Percentiles rank a stretch among this genome's conserved stretches.
These are phyloP conservation scores for Bryum argenteum DNA, from an alignment of 225 moss, liverwort and hornwort genomes.

Conservation along the genomic window DNA sequence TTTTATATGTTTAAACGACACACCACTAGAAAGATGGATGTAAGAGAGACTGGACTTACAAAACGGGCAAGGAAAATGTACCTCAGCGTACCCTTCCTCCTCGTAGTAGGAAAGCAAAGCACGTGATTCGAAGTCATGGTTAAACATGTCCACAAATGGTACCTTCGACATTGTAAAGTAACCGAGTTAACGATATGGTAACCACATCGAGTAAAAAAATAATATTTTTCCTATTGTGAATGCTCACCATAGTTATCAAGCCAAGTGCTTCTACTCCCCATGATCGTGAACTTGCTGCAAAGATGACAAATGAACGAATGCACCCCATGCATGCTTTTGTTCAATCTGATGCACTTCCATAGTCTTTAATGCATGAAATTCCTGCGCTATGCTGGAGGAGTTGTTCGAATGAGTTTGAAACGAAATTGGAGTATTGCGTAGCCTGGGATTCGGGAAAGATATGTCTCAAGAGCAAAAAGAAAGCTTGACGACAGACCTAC, in stretches of 20 bases:
- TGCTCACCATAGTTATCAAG: slow-evolving; percentile 55
- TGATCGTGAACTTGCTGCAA: slow-evolving; percentile 61
- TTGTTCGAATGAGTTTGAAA: slow-evolving; percentile 10
- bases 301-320: slow-evolving; percentile 30
- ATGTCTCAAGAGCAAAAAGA: slow-evolving; percentile 4
- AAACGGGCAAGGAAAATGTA: background rate
- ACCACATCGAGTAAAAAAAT: slow-evolving; percentile 10
- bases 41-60: background rate
- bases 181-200: slow-evolving; percentile 20
- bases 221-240: background rate
- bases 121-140: slow-evolving; percentile 51
- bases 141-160: slow-evolving; percentile 64
- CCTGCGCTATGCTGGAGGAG: slow-evolving; percentile 26
- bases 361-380: slow-evolving; percentile 9
- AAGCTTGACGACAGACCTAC: slow-evolving; percentile 39
- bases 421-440: background rate
- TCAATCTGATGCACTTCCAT: slow-evolving; percentile 20
- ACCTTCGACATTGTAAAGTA: slow-evolving; percentile 35
- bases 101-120: slow-evolving; percentile 45
- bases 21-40: background rate
- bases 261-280: slow-evolving; percentile 63
- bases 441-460: slow-evolving; percentile 3
- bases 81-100: slow-evolving; percentile 60
- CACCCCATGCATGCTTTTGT: slow-evolving; percentile 13
- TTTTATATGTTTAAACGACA: background rate